These are phyloP conservation scores for Phoenix roebelenii DNA, from an alignment of 176 grass and related monocot genomes.

Conservation along the genomic window DNA sequence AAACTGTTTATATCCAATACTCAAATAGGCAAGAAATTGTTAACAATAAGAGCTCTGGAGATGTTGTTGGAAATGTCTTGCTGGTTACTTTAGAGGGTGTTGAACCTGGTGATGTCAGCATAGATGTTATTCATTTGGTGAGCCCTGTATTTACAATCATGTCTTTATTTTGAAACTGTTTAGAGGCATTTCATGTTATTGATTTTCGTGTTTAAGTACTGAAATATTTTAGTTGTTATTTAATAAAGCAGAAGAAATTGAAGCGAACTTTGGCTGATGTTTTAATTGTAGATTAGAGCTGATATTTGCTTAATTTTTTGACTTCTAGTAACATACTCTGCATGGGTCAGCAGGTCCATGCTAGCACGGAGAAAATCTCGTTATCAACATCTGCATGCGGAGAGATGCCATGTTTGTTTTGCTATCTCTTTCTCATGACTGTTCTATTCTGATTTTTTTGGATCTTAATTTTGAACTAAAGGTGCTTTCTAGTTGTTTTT, in stretches of 20 bases:
- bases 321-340: conserved; percentile 84
- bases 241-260: conserved; percentile 3
- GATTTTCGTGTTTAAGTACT: no score
- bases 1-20: conserved; percentile 96
- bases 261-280: conserved; percentile 43
- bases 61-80: conserved; percentile 83
- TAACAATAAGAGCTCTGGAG: conserved; percentile 80
- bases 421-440: conserved; percentile 65
- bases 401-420: conserved; percentile 90
- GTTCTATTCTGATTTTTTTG: conserved; percentile 45
- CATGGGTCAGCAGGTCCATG: conserved; percentile 95
- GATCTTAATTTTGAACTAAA: conserved; percentile 49
- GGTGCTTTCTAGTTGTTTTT: conserved; percentile 48
- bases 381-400: conserved; percentile 95
- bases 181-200: no score
- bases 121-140: conserved; percentile 95
- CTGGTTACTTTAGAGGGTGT: conserved; percentile 97
- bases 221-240: no score
- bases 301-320: conserved; percentile 47
- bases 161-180: no score
- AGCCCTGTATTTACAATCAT: conserved; percentile 20
- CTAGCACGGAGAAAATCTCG: conserved; percentile 88
- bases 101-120: conserved; percentile 88
- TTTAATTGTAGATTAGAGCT: conserved; percentile 51
- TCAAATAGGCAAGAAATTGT: conserved; percentile 97